Percentiles rank a stretch among this genome's conserved stretches.
phyloP scores from a whole-genome alignment of 768 basidiomycete genomes.

The Hysterangium stoloniferum region DNA sequence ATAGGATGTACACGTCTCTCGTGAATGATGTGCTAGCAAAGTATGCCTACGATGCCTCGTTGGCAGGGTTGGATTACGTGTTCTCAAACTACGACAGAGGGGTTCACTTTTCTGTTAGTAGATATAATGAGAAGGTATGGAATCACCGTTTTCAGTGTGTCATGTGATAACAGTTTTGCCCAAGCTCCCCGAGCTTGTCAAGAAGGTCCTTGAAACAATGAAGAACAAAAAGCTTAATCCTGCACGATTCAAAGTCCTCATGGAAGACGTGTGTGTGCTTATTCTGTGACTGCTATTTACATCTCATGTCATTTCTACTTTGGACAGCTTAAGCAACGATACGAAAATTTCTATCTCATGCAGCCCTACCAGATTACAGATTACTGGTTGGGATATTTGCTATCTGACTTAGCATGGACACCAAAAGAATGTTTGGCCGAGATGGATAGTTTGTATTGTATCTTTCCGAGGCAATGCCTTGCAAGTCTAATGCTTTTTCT shows the following conservation, averaged over 20 bases:
- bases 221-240: conserved; percentile 54
- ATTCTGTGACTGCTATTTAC: no score
- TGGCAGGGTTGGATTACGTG: conserved; percentile 78
- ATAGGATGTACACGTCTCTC: conserved; percentile 71
- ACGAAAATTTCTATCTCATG: conserved; percentile 80
- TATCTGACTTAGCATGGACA: conserved; percentile 69
- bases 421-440: conserved; percentile 68
- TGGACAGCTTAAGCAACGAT: conserved; percentile 59
- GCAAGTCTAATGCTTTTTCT: neutral
- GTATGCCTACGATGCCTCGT: conserved; percentile 84
- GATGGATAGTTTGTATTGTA: conserved; percentile 52
- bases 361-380: conserved; percentile 77
- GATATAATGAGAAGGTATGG: conserved; percentile 95
- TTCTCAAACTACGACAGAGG: conserved; percentile 57
- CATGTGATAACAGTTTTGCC: no score
- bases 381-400: conserved; percentile 63
- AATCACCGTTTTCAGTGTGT: no score
- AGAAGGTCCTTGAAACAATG: conserved; percentile 62
- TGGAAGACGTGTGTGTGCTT: conserved; percentile 65
- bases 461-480: neutral
- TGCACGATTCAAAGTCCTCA: conserved; percentile 70
- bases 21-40: conserved; percentile 86
- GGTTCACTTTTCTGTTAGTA: conserved; percentile 57
- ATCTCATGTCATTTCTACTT: no score
- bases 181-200: conserved; percentile 57